These are phyloP conservation scores for Mariannaea elegans DNA, from an alignment of 2,329 filamentous ascomycete species.

Conservation along the genomic window DNA sequence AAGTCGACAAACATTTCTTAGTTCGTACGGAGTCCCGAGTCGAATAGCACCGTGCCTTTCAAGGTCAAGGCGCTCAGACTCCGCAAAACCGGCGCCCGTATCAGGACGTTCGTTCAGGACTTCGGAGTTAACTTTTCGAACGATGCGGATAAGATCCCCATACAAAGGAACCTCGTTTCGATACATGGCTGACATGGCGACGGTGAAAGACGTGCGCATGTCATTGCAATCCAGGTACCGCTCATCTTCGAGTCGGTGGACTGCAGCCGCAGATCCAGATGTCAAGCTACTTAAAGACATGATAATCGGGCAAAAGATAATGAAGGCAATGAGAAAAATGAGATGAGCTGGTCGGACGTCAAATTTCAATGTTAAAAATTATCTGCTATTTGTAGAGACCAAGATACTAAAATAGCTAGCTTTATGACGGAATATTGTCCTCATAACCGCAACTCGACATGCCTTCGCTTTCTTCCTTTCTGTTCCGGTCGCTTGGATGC, in stretches of 20 bases:
- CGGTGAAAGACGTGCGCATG: slow-evolving; percentile 41
- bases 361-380: too few relatives aligned
- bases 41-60: slow-evolving; percentile 59
- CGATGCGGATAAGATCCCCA: slow-evolving; percentile 43
- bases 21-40: slow-evolving; percentile 55
- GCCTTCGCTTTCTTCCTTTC: not conserved
- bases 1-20: slow-evolving; percentile 52
- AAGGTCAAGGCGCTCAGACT: slow-evolving; percentile 28
- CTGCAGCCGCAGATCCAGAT: not conserved
- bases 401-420: not conserved
- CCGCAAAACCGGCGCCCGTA: not conserved
- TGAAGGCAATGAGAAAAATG: too few relatives aligned
- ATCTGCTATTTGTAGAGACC: too few relatives aligned
- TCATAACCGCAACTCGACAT: not conserved
- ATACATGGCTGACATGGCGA: slow-evolving; percentile 49
- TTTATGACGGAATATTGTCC: not conserved
- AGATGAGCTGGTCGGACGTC: too few relatives aligned
- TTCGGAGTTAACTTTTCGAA: slow-evolving; percentile 38
- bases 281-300: slow-evolving; percentile 6
- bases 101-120: not conserved
- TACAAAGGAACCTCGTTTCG: slow-evolving; percentile 47
- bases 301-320: not conserved
- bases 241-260: not conserved
- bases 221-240: slow-evolving; percentile 25
- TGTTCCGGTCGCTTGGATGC: not conserved